Conservation (phyloP, 140 eudicot genomes). For the Cichorium intybus region DNA sequence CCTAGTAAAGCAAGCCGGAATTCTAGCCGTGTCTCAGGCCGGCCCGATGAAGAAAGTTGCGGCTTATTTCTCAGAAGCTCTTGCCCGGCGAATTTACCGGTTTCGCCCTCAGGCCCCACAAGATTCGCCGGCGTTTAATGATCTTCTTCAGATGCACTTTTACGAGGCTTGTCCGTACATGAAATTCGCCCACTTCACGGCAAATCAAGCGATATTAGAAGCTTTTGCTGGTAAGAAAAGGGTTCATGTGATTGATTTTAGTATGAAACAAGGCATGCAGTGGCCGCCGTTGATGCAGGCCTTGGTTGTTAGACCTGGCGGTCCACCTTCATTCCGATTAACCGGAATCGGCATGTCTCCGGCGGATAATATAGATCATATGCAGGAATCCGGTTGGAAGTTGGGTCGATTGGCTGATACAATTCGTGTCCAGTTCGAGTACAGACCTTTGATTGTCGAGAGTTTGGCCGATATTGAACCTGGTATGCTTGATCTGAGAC, state of each 20-base stretch:
- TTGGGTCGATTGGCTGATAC: conserved; percentile 32
- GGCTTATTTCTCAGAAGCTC: conserved; percentile 63
- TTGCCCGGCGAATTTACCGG: conserved; percentile 50
- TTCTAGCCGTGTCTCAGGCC: conserved; percentile 49
- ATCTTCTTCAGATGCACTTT: conserved; percentile 19
- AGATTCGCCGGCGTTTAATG: conserved; percentile 18
- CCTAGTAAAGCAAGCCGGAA: conserved; percentile 52
- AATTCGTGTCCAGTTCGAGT: conserved; percentile 24
- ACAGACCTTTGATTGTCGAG: conserved; percentile 18
- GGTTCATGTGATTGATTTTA: conserved; percentile 45
- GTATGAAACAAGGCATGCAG: conserved; percentile 36
- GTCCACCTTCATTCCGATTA: conserved; percentile 34
- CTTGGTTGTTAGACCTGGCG: conserved; percentile 28
- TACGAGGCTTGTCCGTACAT: conserved; percentile 31
- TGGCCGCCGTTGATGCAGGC: conserved; percentile 33
- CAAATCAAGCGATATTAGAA: conserved; percentile 42
- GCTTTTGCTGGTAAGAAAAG: conserved; percentile 23
- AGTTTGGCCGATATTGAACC: conserved; percentile 27
- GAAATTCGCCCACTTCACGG: conserved; percentile 42
- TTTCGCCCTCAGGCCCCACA: conserved; percentile 30
- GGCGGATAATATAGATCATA: conserved; percentile 16
- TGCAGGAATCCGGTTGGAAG: conserved; percentile 36
- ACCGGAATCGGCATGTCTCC: conserved; percentile 38
- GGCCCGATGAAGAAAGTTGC: conserved; percentile 76
- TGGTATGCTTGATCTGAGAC: conserved; percentile 15